Evolutionary conservation across 108 stramenopile genomes (phyloP).

Genomic region (Cyclotella atomus): DNA sequence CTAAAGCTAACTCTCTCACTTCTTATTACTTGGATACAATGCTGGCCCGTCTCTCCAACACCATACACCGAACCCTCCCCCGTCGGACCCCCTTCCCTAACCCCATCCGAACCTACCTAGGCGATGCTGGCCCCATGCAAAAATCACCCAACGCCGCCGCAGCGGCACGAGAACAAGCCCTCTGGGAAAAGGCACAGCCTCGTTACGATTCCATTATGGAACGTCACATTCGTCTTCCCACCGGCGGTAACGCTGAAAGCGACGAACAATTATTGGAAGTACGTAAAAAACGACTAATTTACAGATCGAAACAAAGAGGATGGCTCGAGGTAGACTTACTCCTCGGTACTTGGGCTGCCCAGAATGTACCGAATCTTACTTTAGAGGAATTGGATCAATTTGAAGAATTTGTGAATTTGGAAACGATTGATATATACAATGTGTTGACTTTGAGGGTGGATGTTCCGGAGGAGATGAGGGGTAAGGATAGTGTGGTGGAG

Average conservation of each 20-base stretch:
- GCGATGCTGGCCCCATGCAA: conserved; percentile 60
- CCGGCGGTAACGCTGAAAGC: neutral
- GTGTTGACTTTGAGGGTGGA: conserved; percentile 87
- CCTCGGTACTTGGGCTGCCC: conserved; percentile 96
- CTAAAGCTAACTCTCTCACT: too few species aligned
- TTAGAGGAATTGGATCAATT: conserved; percentile 88
- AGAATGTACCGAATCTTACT: conserved; percentile 82
- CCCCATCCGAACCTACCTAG: conserved; percentile 62
- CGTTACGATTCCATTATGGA: conserved; percentile 68
- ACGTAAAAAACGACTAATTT: conserved; percentile 92
- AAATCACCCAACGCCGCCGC: conserved; percentile 24
- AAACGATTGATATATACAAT: conserved; percentile 99
- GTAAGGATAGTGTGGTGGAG: conserved; percentile 64
- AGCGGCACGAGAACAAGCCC: conserved; percentile 59
- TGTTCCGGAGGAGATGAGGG: conserved; percentile 76
- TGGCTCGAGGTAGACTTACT: conserved; percentile 98
- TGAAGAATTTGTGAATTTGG: conserved; percentile 96
- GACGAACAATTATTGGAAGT: conserved; percentile 66
- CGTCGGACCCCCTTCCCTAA: neutral
- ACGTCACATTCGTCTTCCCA: conserved; percentile 65
- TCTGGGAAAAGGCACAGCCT: conserved; percentile 72
- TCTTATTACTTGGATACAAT: too few species aligned
- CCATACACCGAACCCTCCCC: neutral
- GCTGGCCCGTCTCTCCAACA: conserved; percentile 3
- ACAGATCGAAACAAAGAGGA: conserved; percentile 97